A percentile compares a stretch with the other conserved stretches of the same genome.
Conservation (phyloP, 2,329 filamentous ascomycete species). For the Colletotrichum acutatum region DNA sequence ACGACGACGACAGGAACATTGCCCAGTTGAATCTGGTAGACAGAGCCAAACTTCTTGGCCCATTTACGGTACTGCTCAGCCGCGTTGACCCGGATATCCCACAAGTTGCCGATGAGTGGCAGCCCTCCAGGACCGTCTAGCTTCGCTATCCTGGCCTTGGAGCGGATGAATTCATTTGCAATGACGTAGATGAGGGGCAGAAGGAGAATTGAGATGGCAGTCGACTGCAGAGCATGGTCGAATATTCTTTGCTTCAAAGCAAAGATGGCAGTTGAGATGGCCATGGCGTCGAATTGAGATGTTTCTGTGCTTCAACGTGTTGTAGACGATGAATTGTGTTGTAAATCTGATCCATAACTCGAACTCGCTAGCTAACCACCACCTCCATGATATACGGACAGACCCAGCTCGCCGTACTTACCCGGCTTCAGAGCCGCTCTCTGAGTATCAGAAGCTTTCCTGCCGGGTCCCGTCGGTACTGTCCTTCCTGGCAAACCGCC, state of each 20-base stretch:
- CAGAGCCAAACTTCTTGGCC: slow-evolving; percentile 58
- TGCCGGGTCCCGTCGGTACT: slow-evolving; percentile 19
- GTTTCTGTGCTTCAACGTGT: neutral
- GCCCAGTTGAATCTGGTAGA: slow-evolving; percentile 68
- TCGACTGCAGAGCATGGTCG: slow-evolving; percentile 39
- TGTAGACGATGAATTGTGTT: neutral
- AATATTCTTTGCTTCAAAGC: slow-evolving; percentile 36
- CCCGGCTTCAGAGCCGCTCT: neutral
- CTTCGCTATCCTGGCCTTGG: slow-evolving; percentile 54
- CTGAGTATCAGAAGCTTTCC: neutral
- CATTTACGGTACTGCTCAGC: slow-evolving; percentile 67
- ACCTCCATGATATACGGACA: neutral
- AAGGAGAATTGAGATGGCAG: slow-evolving; percentile 5
- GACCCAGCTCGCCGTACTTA: neutral
- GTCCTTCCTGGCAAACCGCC: neutral
- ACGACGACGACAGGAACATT: slow-evolving; percentile 67
- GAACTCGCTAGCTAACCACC: neutral
- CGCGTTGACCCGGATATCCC: slow-evolving; percentile 64
- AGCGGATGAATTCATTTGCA: slow-evolving; percentile 60
- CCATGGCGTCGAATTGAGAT: slow-evolving; percentile 37
- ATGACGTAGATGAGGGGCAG: slow-evolving; percentile 57
- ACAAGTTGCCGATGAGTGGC: slow-evolving; percentile 66
- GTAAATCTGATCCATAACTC: neutral
- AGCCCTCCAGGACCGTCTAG: slow-evolving; percentile 61
- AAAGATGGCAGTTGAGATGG: slow-evolving; percentile 40